A percentile compares a stretch with the other conserved stretches of the same genome.
These are phyloP conservation scores for Kodamaea suecica DNA, from an alignment of 1,139 yeast species.

Conservation along the genomic window DNA sequence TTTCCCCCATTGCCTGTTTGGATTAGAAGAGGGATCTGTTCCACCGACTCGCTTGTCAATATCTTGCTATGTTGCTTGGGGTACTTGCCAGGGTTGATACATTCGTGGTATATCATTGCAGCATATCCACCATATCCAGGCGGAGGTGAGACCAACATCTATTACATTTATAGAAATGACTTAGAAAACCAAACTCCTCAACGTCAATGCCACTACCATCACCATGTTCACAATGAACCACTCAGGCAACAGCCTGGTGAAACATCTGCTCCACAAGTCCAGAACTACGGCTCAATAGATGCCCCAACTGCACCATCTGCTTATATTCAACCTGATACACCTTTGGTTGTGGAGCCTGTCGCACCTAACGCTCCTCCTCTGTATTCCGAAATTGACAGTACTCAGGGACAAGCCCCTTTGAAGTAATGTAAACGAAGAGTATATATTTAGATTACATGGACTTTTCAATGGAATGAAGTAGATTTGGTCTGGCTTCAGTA, in stretches of 20 bases:
- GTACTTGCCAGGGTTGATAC: constrained; percentile 66
- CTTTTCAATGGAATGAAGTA: too few species aligned
- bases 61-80: constrained; percentile 57
- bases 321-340: not conserved
- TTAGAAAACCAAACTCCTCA: constrained; percentile 28
- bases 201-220: constrained; percentile 23
- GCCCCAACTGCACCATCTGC: too few species aligned
- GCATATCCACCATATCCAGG: constrained; percentile 31
- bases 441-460: too few species aligned
- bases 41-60: constrained; percentile 59
- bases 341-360: constrained; percentile 1
- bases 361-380: constrained; percentile 31
- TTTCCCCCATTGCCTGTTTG: constrained; percentile 74
- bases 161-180: constrained; percentile 33
- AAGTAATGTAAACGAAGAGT: too few species aligned
- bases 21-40: constrained; percentile 63
- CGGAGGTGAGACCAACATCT: constrained; percentile 26
- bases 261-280: constrained; percentile 11
- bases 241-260: constrained; percentile 14
- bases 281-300: constrained; percentile 20
- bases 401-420: too few species aligned
- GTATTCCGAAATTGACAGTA: constrained; percentile 34
- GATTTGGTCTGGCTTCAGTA: too few species aligned
- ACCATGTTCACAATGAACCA: constrained; percentile 14
- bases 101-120: constrained; percentile 62